Evolutionary conservation across 1,284 basidiomycete species (phyloP).

Genomic region (Ganoderma leucocontextum): DNA sequence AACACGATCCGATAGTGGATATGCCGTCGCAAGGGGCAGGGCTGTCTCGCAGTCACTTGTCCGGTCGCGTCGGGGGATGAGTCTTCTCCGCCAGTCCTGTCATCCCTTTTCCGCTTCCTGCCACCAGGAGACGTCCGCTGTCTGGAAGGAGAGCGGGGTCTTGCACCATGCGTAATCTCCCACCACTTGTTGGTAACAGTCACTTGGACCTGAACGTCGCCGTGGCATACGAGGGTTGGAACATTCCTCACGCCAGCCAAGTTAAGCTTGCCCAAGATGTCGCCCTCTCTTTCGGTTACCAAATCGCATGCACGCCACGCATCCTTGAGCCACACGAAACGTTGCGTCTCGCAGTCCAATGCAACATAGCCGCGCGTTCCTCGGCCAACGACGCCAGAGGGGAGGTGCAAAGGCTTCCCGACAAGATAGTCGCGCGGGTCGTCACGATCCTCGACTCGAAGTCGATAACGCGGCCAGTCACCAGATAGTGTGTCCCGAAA

Average conservation of each 20-base stretch:
- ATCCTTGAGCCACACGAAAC: slow-evolving; percentile 22
- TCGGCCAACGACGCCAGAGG: not conserved
- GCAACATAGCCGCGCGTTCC: slow-evolving; percentile 23
- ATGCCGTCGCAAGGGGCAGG: slow-evolving; percentile 1
- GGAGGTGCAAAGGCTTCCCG: slow-evolving; percentile 5
- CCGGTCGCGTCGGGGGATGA: too few relatives aligned
- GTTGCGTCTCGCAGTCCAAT: not conserved
- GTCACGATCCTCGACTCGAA: not conserved
- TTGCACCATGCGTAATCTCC: not conserved
- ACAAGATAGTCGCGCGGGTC: slow-evolving; percentile 6
- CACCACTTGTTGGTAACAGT: not conserved
- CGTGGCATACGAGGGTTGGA: slow-evolving; percentile 17
- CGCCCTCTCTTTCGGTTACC: slow-evolving; percentile 9
- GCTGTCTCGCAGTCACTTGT: not conserved
- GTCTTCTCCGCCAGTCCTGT: not conserved
- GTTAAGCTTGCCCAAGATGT: slow-evolving; percentile 5
- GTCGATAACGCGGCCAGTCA: slow-evolving; percentile 4
- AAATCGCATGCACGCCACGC: slow-evolving; percentile 13
- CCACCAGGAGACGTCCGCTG: not conserved
- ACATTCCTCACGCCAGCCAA: not conserved
- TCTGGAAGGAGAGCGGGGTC: too few relatives aligned
- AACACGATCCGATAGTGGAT: slow-evolving; percentile 16
- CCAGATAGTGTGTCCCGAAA: slow-evolving; percentile 3
- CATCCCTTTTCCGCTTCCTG: not conserved
- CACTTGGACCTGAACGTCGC: not conserved